Evolutionary conservation across 768 basidiomycete species (phyloP).

Genomic region (Boletus subparvulus): DNA sequence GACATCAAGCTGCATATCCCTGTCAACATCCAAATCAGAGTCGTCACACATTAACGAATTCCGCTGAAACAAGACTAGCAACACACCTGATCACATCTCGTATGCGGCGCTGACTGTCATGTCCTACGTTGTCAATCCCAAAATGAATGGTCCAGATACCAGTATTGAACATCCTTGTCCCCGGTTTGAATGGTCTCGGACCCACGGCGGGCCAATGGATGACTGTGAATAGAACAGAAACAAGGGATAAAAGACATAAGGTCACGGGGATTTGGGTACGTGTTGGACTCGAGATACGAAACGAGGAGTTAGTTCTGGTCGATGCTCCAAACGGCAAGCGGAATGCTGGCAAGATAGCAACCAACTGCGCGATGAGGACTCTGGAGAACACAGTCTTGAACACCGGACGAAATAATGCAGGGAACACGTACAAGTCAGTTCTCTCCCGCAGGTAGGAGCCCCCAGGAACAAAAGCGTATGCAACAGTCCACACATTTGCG

Average conservation of each 20-base stretch:
- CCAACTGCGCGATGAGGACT: conserved; percentile 54
- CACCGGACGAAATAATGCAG: neutral
- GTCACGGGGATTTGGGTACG: conserved; percentile 33
- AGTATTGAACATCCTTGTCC: conserved; percentile 67
- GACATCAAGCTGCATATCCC: conserved; percentile 84
- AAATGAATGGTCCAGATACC: conserved; percentile 95
- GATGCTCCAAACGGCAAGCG: conserved; percentile 32
- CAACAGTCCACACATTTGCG: conserved; percentile 78
- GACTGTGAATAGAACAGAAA: conserved; percentile 53
- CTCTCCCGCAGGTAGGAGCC: conserved; percentile 73
- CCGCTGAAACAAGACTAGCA: conserved; percentile 17
- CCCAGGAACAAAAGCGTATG: conserved; percentile 88
- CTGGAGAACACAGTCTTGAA: conserved; percentile 30
- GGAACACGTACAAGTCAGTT: conserved; percentile 60
- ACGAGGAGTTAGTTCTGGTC: neutral
- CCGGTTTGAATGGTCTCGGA: conserved; percentile 60
- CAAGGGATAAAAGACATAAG: conserved; percentile 41
- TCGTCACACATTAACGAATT: neutral
- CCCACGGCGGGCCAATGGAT: conserved; percentile 50
- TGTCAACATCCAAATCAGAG: conserved; percentile 19
- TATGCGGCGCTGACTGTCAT: conserved; percentile 35
- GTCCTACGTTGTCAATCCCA: conserved; percentile 50
- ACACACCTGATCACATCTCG: conserved; percentile 58
- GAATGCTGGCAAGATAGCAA: conserved; percentile 50
- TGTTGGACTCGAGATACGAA: conserved; percentile 18